Conservation (phyloP, 768 basidiomycete genomes). For the Psilocybe subaeruginosa region DNA sequence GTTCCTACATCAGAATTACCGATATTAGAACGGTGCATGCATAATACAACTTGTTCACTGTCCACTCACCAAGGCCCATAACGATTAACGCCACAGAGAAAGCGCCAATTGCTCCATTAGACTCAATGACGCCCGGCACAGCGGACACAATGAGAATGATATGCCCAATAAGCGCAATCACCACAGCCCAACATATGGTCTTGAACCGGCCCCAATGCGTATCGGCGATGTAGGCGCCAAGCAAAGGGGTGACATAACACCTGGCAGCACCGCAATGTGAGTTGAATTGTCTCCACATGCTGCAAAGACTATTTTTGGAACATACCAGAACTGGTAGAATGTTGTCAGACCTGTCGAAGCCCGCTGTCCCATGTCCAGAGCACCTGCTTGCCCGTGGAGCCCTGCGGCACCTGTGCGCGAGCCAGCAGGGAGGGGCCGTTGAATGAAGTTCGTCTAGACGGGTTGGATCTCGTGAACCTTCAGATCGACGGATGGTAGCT, state of each 20-base stretch:
- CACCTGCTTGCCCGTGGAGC: slow-evolving; percentile 60
- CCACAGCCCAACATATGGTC: slow-evolving; percentile 68
- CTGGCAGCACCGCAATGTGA: slow-evolving; percentile 29
- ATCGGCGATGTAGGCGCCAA: slow-evolving; percentile 77
- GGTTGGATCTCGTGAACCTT: neutral
- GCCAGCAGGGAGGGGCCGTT: slow-evolving; percentile 65
- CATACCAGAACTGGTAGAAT: slow-evolving; percentile 72
- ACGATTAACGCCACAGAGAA: slow-evolving; percentile 66
- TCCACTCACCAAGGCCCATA: slow-evolving; percentile 46
- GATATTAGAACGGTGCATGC: neutral
- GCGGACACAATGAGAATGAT: slow-evolving; percentile 68
- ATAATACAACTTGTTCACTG: neutral
- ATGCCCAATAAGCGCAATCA: slow-evolving; percentile 67
- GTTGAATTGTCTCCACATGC: neutral
- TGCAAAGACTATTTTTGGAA: slow-evolving; percentile 2
- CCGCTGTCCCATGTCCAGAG: slow-evolving; percentile 67
- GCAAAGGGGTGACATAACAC: slow-evolving; percentile 67
- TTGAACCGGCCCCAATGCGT: slow-evolving; percentile 75
- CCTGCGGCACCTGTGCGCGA: slow-evolving; percentile 70
- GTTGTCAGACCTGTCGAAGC: slow-evolving; percentile 74
- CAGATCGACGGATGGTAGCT: neutral
- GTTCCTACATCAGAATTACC: slow-evolving; percentile 41
- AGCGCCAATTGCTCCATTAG: slow-evolving; percentile 48
- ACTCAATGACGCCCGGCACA: slow-evolving; percentile 66
- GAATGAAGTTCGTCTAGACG: slow-evolving; percentile 71